Base-by-base conservation (phyloP, 2,329 filamentous ascomycete species). In the Metarhizium anisopliae region DNA sequence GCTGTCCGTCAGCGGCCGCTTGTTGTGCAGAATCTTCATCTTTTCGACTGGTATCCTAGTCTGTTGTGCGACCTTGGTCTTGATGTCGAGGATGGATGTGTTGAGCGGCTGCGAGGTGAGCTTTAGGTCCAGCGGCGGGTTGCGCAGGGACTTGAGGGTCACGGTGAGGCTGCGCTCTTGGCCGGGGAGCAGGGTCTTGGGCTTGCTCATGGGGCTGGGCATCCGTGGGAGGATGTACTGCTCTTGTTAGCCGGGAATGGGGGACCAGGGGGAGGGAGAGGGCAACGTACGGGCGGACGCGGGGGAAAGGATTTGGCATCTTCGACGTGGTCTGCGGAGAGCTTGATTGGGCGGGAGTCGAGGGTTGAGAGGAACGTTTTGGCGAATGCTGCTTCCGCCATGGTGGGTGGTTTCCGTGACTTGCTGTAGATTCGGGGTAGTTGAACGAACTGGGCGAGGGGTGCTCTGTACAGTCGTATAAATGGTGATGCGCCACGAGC, bases 281-380 rank as follows among this genome's bases (percentile, higher is more conserved):
- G 47, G 18, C 10, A 4, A 61, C 67, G 40, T 81, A 96, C 93
- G 16, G 91, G 87, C 61, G 84, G 79, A 59, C 88, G 84, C 30
- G 87, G 77, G 29, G 89, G 87, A 68, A 93, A 92, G 62, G 80
- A 83, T 64, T 85, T 85, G 52, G 90, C 84, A 67, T 96, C 90
- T 72, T 93, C 89, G 70, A 95, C 85, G 83, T 96, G 88, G 71
- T 97, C 90, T 61, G 89, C 78, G n/a, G 87, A 84, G 60, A 97
- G 82, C 77, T 92, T 95, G 64, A 85, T 72, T 7, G 91, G 87
- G 52, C 86, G 85, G 58, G 84, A 82, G 72, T 95, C 90, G 59
- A 97, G 82, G 25, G 84, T 81, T 53, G 85, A 77, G 63, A 99
- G 84, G 72, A 95, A 96, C 36, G 83, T 79, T 72, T 88, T 90